Percentiles rank a stretch among this genome's conserved stretches.
phyloP scores from a whole-genome alignment of 2,329 filamentous ascomycete species.

The Mollisiaceae sp. region DNA sequence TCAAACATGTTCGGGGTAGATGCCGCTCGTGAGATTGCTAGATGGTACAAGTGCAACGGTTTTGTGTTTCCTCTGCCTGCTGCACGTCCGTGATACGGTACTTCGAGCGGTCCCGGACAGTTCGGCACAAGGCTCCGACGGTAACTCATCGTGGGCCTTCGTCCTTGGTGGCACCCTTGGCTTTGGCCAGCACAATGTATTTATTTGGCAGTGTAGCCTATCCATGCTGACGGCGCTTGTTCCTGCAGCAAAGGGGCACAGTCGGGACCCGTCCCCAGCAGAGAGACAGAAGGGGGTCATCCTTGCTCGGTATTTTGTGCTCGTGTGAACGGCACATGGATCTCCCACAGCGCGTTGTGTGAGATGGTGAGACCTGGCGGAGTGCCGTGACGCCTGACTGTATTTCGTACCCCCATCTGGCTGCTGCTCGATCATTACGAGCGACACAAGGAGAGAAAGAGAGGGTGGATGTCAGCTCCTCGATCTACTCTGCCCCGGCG shows the following conservation, averaged over 20 bases:
- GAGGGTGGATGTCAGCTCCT: background rate
- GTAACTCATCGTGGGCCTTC: constrained; percentile 23
- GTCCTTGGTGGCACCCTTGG: constrained; percentile 25
- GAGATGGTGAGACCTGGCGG: constrained; percentile 4
- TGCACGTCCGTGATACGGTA: constrained; percentile 19
- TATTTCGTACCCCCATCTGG: background rate
- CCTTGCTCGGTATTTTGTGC: constrained; percentile 33
- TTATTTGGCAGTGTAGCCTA: constrained; percentile 7
- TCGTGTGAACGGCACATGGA: constrained; percentile 33
- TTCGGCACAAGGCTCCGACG: constrained; percentile 32
- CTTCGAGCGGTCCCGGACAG: constrained; percentile 21
- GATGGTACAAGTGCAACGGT: constrained; percentile 14
- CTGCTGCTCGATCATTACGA: background rate
- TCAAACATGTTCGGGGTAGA: background rate
- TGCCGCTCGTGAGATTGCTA: background rate
- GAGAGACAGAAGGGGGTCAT: constrained; percentile 21
- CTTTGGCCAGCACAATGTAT: constrained; percentile 1
- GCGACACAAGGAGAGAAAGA: background rate
- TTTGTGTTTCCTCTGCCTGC: constrained; percentile 9
- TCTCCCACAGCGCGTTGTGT: constrained; percentile 4
- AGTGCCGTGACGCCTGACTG: constrained; percentile 11
- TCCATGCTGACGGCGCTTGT: constrained; percentile 35
- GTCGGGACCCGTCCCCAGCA: constrained; percentile 29
- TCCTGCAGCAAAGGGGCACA: constrained; percentile 40
- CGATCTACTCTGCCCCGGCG: constrained; percentile 19